Evolutionary conservation across 164 flowering plant genomes (phyloP), one percentile per base, ranked within the genome.

Genomic region (Aristolochia contorta): DNA sequence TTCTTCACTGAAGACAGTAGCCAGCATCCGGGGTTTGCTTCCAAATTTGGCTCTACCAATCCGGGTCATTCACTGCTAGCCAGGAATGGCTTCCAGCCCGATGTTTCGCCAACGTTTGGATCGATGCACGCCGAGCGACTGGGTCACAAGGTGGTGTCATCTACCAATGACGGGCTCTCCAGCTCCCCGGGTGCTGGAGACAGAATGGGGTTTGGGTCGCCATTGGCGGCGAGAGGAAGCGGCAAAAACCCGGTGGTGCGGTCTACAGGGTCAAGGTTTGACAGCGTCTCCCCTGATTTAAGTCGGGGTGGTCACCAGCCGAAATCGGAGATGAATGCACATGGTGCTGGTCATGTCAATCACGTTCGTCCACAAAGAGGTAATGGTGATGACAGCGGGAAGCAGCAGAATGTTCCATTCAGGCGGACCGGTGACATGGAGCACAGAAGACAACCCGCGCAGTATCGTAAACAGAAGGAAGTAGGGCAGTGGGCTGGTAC

Each of bases 21-120:
- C 53, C 62, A 22, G 15, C 62, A 19, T 12, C 16, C 22, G 12
- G 46, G 51, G 20, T 14, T 58, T 58, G 14, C 32, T 51, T 25
- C 61, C 50, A 6, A 18, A 4, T 18, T 49, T 49, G 53, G 22
- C 53, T 6, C 53, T 13, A 16, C 20, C 14, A 49, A 14, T 65
- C 79, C 61, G 84, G 87, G 78, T 55, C 62, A 49, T 18, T 19
- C 14, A 24, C 54, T 18, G 30, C 53, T 14, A 12, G 64, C 16
- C 16, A 41, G 47, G 6, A 49, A 63, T 30, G 59, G 54, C n/a
- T 15, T n/a, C 6, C 19, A 19, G 12, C 25, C 21, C n/a, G 58
- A 58, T 32, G 69, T 37, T 9, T 64, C 65, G 69, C 60, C 85
- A n/a, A 70, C 69, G 66, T 84, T 84, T 70, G 33, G 96, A 14